These are phyloP conservation scores for Tolypocladium ophioglossoides DNA, from an alignment of 2,329 filamentous ascomycete species.

Conservation along the genomic window DNA sequence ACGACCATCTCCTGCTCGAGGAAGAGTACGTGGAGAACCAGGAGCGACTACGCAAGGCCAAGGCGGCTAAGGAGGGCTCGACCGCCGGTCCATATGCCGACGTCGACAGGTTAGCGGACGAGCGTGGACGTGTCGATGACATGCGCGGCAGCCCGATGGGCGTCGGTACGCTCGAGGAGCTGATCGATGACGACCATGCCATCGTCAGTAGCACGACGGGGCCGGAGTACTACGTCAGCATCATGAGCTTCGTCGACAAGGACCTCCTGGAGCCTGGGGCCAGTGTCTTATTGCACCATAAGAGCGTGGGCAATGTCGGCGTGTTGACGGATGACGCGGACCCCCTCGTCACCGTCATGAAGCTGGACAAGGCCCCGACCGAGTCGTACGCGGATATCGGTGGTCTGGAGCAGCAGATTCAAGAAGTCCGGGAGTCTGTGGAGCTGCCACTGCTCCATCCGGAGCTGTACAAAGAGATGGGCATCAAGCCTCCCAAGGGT, in stretches of 20 bases:
- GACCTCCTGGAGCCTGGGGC: constrained; percentile 93
- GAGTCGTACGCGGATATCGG: constrained; percentile 98
- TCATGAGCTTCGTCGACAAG: constrained; percentile 99
- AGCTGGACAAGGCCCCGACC: constrained; percentile 95
- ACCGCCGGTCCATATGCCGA: constrained; percentile 61
- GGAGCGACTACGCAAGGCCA: constrained; percentile 87
- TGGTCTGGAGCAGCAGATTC: constrained; percentile 88
- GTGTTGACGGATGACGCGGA: constrained; percentile 95
- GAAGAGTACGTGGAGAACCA: constrained; percentile 99
- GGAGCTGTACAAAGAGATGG: constrained; percentile 99
- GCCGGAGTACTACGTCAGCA: constrained; percentile 97
- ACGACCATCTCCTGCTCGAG: constrained; percentile 92
- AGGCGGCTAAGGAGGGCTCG: constrained; percentile 63
- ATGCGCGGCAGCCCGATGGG: constrained; percentile 99
- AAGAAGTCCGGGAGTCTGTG: constrained; percentile 95
- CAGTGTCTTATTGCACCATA: constrained; percentile 91
- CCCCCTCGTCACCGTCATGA: constrained; percentile 95
- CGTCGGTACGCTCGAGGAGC: constrained; percentile 92
- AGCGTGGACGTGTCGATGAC: constrained; percentile 89
- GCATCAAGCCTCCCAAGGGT: constrained; percentile 98
- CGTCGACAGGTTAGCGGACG: constrained; percentile 80
- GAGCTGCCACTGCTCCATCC: constrained; percentile 91
- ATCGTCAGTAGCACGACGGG: constrained; percentile 97
- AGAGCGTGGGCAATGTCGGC: constrained; percentile 94
- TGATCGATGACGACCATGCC: constrained; percentile 98